phyloP scores from a whole-genome alignment of 2,329 filamentous ascomycete genomes.

The Ophiocordyceps unilateralis region DNA sequence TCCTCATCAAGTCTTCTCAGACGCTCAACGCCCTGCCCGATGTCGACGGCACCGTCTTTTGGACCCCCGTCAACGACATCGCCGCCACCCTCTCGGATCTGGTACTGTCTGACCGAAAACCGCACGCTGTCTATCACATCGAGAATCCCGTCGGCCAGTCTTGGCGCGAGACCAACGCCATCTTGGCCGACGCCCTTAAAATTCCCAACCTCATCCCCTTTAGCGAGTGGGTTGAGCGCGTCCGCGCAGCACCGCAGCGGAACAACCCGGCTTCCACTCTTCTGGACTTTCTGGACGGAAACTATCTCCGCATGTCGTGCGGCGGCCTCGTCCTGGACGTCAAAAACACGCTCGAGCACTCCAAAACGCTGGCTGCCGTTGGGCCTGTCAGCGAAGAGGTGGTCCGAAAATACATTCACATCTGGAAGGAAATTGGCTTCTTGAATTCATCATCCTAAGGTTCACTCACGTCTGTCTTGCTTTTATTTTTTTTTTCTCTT shows the following conservation, averaged over 20 bases:
- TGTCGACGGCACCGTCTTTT: conserved; percentile 21
- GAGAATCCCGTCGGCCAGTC: conserved; percentile 8
- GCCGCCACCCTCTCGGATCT: conserved; percentile 5
- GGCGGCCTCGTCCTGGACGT: conserved; percentile 4
- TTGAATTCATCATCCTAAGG: neutral
- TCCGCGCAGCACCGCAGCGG: neutral
- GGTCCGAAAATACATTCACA: conserved; percentile 1
- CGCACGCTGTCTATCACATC: conserved; percentile 7
- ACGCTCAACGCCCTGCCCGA: conserved; percentile 23
- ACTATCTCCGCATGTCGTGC: conserved; percentile 5
- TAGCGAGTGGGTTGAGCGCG: conserved; percentile 2
- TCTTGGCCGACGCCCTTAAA: conserved; percentile 2
- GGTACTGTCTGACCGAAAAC: neutral
- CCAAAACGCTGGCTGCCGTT: conserved; percentile 1
- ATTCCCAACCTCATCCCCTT: conserved; percentile 4
- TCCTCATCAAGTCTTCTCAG: conserved; percentile 32
- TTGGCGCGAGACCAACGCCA: conserved; percentile 5
- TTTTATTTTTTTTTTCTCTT: neutral
- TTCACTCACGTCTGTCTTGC: neutral
- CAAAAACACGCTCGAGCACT: conserved; percentile 4
- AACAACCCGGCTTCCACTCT: conserved; percentile 3
- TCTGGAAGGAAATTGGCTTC: conserved; percentile 2
- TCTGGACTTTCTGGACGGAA: conserved; percentile 3
- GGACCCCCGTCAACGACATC: conserved; percentile 25
- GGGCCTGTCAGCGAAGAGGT: conserved; percentile 2